A percentile compares a stretch with the other conserved stretches of the same genome.
Conservation (phyloP, 306 rosid species). For the Vigna nakashimae region DNA sequence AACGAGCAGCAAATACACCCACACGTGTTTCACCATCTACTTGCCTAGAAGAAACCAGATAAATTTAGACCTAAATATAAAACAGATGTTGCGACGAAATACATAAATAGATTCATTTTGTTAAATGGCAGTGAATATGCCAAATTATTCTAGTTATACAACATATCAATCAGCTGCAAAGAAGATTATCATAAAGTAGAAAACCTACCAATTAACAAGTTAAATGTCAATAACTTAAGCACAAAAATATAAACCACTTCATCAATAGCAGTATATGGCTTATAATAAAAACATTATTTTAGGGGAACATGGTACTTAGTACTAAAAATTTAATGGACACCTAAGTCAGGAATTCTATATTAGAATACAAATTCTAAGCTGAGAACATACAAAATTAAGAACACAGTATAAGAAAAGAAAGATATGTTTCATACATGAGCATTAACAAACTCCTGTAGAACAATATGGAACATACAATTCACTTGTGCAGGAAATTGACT, state of each 20-base stretch:
- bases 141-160: slow-evolving; percentile 13
- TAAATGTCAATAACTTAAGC: not conserved
- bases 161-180: slow-evolving; percentile 21
- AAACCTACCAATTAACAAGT: not conserved
- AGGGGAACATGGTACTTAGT: not conserved
- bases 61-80: slow-evolving; percentile 32
- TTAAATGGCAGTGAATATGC: slow-evolving; percentile 12
- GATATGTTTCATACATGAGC: not conserved
- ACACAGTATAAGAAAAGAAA: not conserved
- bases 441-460: not conserved
- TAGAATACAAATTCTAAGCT: not conserved
- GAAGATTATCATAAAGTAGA: not conserved
- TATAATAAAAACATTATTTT: not conserved
- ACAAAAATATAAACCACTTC: not conserved
- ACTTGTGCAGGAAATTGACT: not conserved
- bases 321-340: not conserved
- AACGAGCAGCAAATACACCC: slow-evolving; percentile 81
- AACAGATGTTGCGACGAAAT: not conserved
- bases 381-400: slow-evolving; percentile 5
- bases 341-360: not conserved
- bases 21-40: slow-evolving; percentile 92
- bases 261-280: not conserved
- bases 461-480: not conserved
- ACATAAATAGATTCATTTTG: not conserved
- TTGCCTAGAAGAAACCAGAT: slow-evolving; percentile 67